These are phyloP conservation scores for Emericellopsis cladophorae DNA, from an alignment of 2,329 filamentous ascomycete genomes.

Conservation along the genomic window DNA sequence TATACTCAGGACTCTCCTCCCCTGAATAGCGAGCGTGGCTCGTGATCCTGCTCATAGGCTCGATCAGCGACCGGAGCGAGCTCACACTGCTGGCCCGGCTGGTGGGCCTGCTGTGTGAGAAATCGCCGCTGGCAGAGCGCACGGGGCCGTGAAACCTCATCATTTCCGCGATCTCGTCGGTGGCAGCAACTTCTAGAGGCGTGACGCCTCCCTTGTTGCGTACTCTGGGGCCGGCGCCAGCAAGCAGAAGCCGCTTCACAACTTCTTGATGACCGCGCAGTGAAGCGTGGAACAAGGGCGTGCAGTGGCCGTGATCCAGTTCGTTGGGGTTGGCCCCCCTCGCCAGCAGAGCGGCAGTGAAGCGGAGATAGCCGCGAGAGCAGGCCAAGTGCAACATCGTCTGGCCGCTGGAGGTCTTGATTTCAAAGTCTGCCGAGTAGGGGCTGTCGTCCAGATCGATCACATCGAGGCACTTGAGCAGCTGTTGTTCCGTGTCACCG, in stretches of 20 bases:
- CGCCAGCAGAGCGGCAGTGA: conserved; percentile 64
- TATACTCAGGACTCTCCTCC: conserved; percentile 30
- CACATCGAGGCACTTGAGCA: conserved; percentile 64
- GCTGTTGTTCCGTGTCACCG: conserved; percentile 49
- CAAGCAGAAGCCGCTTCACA: conserved; percentile 59
- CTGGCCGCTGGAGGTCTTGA: conserved; percentile 54
- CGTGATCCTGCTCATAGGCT: conserved; percentile 27
- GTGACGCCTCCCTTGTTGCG: conserved; percentile 59
- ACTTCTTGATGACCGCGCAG: conserved; percentile 66
- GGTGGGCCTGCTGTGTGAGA: conserved; percentile 46
- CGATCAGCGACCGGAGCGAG: conserved; percentile 57
- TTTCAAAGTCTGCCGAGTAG: conserved; percentile 53
- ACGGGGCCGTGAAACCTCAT: conserved; percentile 48
- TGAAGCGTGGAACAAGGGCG: conserved; percentile 69
- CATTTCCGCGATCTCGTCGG: conserved; percentile 48
- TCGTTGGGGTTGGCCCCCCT: conserved; percentile 66
- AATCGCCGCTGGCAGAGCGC: conserved; percentile 53
- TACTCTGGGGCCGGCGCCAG: conserved; percentile 59
- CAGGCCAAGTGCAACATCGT: conserved; percentile 73
- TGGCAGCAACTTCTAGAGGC: conserved; percentile 57
- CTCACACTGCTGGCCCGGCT: conserved; percentile 54
- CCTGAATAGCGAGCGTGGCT: conserved; percentile 21
- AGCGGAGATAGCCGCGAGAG: conserved; percentile 60
- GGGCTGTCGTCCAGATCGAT: conserved; percentile 68
- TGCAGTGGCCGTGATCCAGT: conserved; percentile 68